Conservation (phyloP, 1,139 yeast species). For the Pichia terricola region DNA sequence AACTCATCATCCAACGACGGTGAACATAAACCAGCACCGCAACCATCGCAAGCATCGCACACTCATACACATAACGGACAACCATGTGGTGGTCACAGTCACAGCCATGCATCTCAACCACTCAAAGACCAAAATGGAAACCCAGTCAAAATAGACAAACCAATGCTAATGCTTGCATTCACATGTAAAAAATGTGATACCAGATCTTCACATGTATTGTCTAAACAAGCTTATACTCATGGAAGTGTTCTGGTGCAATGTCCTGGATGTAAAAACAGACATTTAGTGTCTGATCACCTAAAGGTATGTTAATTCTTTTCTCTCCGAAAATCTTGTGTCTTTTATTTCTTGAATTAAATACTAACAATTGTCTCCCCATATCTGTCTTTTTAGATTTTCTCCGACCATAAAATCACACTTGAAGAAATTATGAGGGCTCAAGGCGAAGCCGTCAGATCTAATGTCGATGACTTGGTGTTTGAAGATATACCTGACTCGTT, state of each 20-base stretch:
- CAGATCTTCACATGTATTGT: slow-evolving; percentile 76
- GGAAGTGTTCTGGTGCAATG: slow-evolving; percentile 90
- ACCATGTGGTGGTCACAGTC: slow-evolving; percentile 6
- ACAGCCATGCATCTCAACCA: slow-evolving; percentile 3
- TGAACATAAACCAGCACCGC: too few relatives aligned
- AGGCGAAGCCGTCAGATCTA: slow-evolving; percentile 64
- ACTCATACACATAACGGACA: slow-evolving; percentile 6
- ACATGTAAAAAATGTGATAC: slow-evolving; percentile 85
- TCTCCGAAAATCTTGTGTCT: too few relatives aligned
- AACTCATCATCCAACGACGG: too few relatives aligned
- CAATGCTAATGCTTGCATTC: slow-evolving; percentile 78
- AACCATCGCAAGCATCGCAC: not conserved
- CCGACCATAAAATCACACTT: slow-evolving; percentile 62
- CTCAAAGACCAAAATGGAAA: slow-evolving; percentile 1
- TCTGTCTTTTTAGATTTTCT: slow-evolving; percentile 30
- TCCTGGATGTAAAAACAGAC: slow-evolving; percentile 84
- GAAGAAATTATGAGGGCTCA: slow-evolving; percentile 71
- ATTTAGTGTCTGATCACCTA: slow-evolving; percentile 86
- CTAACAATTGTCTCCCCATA: not conserved
- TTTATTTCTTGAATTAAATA: not conserved
- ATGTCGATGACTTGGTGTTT: slow-evolving; percentile 54
- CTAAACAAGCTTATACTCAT: slow-evolving; percentile 80
- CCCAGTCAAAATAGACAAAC: slow-evolving; percentile 43
- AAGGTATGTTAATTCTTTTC: slow-evolving; percentile 29
- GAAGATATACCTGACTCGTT: slow-evolving; percentile 68